Percentiles rank a stretch among this genome's conserved stretches.
These are phyloP conservation scores for Celoporthe dispersa DNA, from an alignment of 2,329 filamentous ascomycete genomes.

Conservation along the genomic window DNA sequence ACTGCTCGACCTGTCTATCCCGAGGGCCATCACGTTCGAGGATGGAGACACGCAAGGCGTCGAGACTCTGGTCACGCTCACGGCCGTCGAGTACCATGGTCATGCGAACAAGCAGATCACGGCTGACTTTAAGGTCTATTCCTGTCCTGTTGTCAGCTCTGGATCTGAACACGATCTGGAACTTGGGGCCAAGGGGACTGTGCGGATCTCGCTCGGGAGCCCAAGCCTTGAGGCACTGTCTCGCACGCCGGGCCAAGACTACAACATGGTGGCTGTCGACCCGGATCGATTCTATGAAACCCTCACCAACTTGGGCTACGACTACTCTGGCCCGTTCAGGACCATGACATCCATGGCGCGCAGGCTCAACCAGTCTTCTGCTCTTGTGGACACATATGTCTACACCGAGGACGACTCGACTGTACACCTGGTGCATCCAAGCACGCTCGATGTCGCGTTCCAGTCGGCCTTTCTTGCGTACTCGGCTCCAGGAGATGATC, in stretches of 20 bases:
- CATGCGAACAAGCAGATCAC: not conserved
- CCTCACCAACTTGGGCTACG: constrained; percentile 23
- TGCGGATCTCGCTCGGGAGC: not conserved
- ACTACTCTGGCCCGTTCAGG: constrained; percentile 2
- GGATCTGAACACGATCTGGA: constrained; percentile 3
- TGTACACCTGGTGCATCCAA: constrained; percentile 40
- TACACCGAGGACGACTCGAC: not conserved
- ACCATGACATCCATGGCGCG: not conserved
- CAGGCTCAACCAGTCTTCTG: constrained; percentile 3
- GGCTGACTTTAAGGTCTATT: not conserved
- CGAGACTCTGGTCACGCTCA: constrained; percentile 19
- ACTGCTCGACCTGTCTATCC: constrained; percentile 32
- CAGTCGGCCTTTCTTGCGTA: constrained; percentile 42
- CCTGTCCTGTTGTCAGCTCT: not conserved
- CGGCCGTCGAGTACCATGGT: not conserved
- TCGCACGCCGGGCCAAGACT: not conserved
- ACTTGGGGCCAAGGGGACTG: not conserved
- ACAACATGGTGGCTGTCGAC: constrained; percentile 13
- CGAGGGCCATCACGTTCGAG: constrained; percentile 31
- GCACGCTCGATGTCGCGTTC: constrained; percentile 41
- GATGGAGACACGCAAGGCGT: constrained; percentile 19
- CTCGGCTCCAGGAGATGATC: constrained; percentile 40
- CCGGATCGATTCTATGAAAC: constrained; percentile 24
- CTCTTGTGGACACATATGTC: not conserved
- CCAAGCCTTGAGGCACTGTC: not conserved